Evolutionary conservation across 2,329 filamentous ascomycete species (phyloP).

Genomic region (Sclerotinia minor): DNA sequence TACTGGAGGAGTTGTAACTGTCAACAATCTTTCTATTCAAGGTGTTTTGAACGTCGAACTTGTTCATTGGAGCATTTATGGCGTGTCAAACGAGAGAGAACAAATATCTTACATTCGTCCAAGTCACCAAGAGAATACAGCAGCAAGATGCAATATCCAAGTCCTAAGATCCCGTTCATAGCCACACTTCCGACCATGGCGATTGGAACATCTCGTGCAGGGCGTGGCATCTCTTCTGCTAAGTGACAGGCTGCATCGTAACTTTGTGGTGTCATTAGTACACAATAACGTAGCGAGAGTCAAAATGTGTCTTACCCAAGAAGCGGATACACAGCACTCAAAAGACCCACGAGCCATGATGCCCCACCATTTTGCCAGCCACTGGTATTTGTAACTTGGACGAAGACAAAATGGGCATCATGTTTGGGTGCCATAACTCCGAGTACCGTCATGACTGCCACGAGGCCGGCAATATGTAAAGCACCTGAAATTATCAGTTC

Average conservation of each 20-base stretch:
- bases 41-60: neutral
- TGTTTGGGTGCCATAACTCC: slow-evolving; percentile 49
- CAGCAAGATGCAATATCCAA: slow-evolving; percentile 47
- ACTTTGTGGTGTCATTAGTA: neutral
- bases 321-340: slow-evolving; percentile 45
- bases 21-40: neutral
- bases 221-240: slow-evolving; percentile 50
- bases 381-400: slow-evolving; percentile 48
- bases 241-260: slow-evolving; percentile 51
- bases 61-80: neutral
- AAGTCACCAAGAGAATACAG: slow-evolving; percentile 48
- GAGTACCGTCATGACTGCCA: slow-evolving; percentile 44
- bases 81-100: too few species aligned
- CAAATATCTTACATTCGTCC: slow-evolving; percentile 29
- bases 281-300: neutral
- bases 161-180: slow-evolving; percentile 49
- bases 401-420: slow-evolving; percentile 47
- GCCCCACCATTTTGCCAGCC: slow-evolving; percentile 49
- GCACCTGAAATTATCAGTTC: slow-evolving; percentile 21
- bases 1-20: slow-evolving; percentile 30
- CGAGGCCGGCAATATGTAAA: slow-evolving; percentile 43
- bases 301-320: slow-evolving; percentile 35
- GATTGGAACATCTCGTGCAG: slow-evolving; percentile 45
- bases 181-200: slow-evolving; percentile 49
- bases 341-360: slow-evolving; percentile 50